Evolutionary conservation across 306 rosid genomes (phyloP).

Genomic region (Glycine tomentella): DNA sequence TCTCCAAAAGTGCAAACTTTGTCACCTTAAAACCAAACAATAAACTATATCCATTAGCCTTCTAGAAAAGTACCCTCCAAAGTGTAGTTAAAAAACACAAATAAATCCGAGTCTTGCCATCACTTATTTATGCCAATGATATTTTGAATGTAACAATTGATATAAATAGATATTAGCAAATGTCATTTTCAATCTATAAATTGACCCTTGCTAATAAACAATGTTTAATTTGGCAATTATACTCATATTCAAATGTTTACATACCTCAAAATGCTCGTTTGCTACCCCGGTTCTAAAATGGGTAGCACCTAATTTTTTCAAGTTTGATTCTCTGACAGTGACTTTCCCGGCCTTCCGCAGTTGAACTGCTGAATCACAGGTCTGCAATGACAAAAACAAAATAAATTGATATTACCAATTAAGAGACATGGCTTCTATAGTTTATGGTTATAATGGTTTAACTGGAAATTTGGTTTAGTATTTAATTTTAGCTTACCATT

Average conservation of each 20-base stretch:
- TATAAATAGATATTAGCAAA: background rate
- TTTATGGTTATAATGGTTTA: background rate
- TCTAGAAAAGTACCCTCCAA: background rate
- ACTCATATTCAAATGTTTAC: background rate
- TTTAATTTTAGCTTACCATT: constrained; percentile 60
- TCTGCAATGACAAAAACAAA: constrained; percentile 49
- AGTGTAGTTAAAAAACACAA: no score
- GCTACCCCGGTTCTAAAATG: constrained; percentile 71
- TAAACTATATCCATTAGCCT: background rate
- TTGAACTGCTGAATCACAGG: constrained; percentile 83
- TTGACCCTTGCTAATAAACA: background rate
- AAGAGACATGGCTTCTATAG: background rate
- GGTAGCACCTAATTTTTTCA: constrained; percentile 67
- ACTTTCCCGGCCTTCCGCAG: constrained; percentile 82
- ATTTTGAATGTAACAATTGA: background rate
- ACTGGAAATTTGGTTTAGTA: background rate
- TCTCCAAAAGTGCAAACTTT: constrained; percentile 76
- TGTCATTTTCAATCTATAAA: background rate
- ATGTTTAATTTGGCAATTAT: background rate
- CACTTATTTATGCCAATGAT: background rate
- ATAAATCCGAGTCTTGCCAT: no score
- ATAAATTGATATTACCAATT: background rate
- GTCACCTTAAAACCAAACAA: constrained; percentile 55
- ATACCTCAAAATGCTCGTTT: constrained; percentile 83
- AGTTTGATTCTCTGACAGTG: constrained; percentile 69